phyloP scores from a whole-genome alignment of 805 yeast species.

The Millerozyma miso region DNA sequence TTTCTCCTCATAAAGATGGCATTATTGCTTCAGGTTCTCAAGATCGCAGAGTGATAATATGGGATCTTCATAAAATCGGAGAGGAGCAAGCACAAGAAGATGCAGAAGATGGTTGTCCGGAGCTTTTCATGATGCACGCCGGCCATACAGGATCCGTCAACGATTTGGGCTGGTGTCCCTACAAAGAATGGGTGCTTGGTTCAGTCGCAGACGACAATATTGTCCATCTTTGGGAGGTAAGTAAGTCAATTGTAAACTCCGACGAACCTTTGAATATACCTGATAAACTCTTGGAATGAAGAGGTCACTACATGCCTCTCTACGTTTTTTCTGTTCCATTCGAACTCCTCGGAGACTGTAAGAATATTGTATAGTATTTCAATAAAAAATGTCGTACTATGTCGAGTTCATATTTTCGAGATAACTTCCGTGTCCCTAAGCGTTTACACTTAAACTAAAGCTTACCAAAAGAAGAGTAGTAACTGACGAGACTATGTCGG shows the following conservation, averaged over 20 bases:
- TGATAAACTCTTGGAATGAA: constrained; percentile 1
- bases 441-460: background rate
- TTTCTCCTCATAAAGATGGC: constrained; percentile 76
- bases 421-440: background rate
- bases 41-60: constrained; percentile 72
- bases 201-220: constrained; percentile 60
- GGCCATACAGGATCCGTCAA: constrained; percentile 80
- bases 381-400: background rate
- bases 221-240: constrained; percentile 56
- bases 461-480: background rate
- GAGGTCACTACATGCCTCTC: too few relatives aligned
- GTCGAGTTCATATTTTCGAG: background rate
- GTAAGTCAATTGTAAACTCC: constrained; percentile 22
- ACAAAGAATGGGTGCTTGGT: constrained; percentile 72
- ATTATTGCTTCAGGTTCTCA: constrained; percentile 71
- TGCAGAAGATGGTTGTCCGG: constrained; percentile 88
- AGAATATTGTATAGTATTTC: background rate
- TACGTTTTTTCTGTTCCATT: too few relatives aligned
- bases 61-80: constrained; percentile 81
- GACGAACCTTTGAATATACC: constrained; percentile 12
- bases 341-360: too few relatives aligned
- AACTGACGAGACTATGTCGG: constrained; percentile 26
- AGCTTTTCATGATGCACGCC: constrained; percentile 85
- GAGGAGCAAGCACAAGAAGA: constrained; percentile 84
- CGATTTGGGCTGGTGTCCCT: constrained; percentile 68